Evolutionary conservation across 1,139 yeast genomes (phyloP), one percentile per base, ranked within the genome.

Genomic region (Nematodospora anomalae): DNA sequence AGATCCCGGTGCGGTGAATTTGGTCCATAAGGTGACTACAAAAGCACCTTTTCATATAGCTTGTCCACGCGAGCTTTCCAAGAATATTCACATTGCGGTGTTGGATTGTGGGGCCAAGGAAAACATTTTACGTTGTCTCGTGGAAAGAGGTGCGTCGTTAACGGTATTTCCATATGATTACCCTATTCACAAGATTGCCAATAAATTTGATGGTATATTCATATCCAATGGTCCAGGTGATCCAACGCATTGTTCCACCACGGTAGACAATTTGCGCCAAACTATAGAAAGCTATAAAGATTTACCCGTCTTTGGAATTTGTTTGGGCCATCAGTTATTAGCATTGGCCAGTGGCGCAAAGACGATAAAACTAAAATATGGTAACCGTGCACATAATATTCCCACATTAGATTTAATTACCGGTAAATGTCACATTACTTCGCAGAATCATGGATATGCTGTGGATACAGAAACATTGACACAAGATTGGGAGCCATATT

Each of bases 181-280:
- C 62, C 96, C 96, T 47, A 79, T 92, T 50, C 90, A 90, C 58
- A 84, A 87, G 58, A 80, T 90, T 50, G 97, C 96, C 41, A 79
- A 79, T 61, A 86, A 85, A 62, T 92, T 89, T 57, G 98, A 92
- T 58, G 98, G 97, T 53, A 67, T 92, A 38, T 92, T 92, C 68
- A 80, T 92, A 50, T 87, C 97, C 35, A 92, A 92, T 60, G 98
- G 98, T 36, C 98, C 98, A 33, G 98, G 98, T 55, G 97, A 92
- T 66, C 98, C 98, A 58, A 86, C 95, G 37, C 95, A 87, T 65
- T 90, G 97, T 70, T 63, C 84, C 28, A 59, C 79, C 30, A 92
- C 98, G 11, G 88, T 87, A 32, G 76, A 75, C 51, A 80, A 83
- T 64, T 75, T 92, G 62, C 78, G 74, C 56, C 71, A 78, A 57